phyloP scores from a whole-genome alignment of 805 yeast genomes.

The Teunomyces cretensis region DNA sequence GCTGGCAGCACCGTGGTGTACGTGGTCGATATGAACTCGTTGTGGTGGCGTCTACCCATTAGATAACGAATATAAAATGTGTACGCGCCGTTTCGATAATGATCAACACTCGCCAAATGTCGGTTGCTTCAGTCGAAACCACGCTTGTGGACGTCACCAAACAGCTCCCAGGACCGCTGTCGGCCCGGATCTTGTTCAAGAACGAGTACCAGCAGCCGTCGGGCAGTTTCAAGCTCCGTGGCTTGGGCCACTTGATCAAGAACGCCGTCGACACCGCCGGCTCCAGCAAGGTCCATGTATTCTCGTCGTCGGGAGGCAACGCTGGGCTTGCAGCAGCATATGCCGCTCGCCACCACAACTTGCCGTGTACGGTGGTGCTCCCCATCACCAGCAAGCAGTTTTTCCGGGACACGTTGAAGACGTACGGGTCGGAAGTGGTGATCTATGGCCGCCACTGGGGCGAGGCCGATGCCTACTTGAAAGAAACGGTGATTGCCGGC shows the following conservation, averaged over 20 bases:
- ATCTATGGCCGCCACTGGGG: conserved; percentile 31
- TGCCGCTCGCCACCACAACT: conserved; percentile 17
- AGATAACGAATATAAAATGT: too few species aligned
- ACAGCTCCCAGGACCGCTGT: background rate
- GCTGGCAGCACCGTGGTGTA: conserved; percentile 18
- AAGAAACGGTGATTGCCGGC: conserved; percentile 13
- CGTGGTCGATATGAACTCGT: background rate
- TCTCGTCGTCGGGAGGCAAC: conserved; percentile 35
- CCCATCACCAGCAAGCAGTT: conserved; percentile 19
- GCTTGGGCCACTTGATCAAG: conserved; percentile 10
- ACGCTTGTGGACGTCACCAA: conserved; percentile 4
- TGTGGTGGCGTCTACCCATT: background rate
- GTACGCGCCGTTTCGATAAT: too few species aligned
- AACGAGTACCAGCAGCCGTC: conserved; percentile 13
- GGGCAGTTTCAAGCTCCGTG: conserved; percentile 15
- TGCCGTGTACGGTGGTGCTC: conserved; percentile 31
- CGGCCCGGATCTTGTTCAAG: conserved; percentile 11
- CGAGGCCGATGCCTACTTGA: conserved; percentile 28
- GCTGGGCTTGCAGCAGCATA: conserved; percentile 38
- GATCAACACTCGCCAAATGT: too few species aligned
- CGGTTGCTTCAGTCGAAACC: conserved; percentile 3
- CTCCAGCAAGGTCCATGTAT: conserved; percentile 19
- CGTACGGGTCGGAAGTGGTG: conserved; percentile 22
- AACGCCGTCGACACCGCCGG: conserved; percentile 6
- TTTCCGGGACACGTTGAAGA: conserved; percentile 18